A percentile compares a stretch with the other conserved stretches of the same genome.
phyloP scores from a whole-genome alignment of 176 grass and related monocot species.

The Ampelocalamus luodianensis region DNA sequence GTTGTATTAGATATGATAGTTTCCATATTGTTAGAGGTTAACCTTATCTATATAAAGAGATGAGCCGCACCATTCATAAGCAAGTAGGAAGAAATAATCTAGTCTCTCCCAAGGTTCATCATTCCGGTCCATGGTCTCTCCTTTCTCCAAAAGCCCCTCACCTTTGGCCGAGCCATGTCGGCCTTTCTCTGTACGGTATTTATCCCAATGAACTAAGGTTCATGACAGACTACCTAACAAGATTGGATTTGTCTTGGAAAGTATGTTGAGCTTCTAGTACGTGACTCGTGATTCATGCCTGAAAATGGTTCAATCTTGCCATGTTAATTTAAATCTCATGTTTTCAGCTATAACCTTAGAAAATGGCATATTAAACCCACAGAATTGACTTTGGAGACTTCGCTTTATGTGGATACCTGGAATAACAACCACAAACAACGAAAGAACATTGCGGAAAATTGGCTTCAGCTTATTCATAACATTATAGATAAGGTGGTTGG shows the following conservation, averaged over 20 bases:
- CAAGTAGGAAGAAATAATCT: no score
- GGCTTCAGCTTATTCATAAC: not conserved
- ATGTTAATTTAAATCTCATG: constrained; percentile 11
- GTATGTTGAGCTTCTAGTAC: constrained; percentile 20
- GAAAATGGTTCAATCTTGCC: constrained; percentile 17
- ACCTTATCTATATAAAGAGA: no score
- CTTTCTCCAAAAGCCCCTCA: no score
- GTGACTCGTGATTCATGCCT: constrained; percentile 17
- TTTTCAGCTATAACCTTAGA: constrained; percentile 23
- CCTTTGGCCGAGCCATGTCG: no score
- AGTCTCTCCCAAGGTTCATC: no score
- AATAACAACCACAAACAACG: constrained; percentile 18
- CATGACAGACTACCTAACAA: constrained; percentile 15
- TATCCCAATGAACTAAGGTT: no score
- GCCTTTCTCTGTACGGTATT: no score
- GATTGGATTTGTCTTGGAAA: not conserved
- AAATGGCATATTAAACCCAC: constrained; percentile 10
- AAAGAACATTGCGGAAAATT: not conserved
- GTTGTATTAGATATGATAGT: no score
- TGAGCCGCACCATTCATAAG: no score
- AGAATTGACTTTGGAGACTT: constrained; percentile 8
- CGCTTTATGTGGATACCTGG: not conserved
- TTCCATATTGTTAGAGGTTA: no score
- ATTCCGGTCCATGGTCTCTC: no score
- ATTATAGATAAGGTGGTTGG: no score